Evolutionary conservation across 1,139 yeast species (phyloP).

Genomic region (Yamadazyma trypodendri): DNA sequence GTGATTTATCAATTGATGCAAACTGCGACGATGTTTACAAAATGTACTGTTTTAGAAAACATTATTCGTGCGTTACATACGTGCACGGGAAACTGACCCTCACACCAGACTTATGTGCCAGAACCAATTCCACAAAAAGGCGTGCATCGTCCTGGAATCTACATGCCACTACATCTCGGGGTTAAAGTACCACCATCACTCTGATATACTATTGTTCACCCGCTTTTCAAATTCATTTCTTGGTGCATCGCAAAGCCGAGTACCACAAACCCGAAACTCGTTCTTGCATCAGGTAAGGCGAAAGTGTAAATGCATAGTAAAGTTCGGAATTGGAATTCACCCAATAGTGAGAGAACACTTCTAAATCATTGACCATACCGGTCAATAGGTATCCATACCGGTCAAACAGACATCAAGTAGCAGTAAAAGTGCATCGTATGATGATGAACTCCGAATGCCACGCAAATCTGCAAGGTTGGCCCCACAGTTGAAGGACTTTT

Average conservation of each 20-base stretch:
- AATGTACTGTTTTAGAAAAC: constrained; percentile 4
- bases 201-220: neutral
- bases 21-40: constrained; percentile 13
- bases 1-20: neutral
- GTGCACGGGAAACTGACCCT: no score
- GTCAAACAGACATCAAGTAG: no score
- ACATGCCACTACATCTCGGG: neutral
- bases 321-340: neutral
- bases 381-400: no score
- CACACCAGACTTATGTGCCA: no score
- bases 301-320: neutral
- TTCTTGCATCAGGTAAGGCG: neutral
- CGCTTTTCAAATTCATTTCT: neutral
- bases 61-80: neutral
- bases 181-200: neutral
- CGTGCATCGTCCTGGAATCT: no score
- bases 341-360: neutral
- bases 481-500: neutral
- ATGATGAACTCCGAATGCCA: no score
- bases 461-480: neutral
- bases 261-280: neutral
- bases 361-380: neutral
- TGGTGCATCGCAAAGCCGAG: no score
- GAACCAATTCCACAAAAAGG: no score
- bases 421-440: no score